Conservation (phyloP, 805 yeast genomes). For the Schizosaccharomyces osmophilus region DNA sequence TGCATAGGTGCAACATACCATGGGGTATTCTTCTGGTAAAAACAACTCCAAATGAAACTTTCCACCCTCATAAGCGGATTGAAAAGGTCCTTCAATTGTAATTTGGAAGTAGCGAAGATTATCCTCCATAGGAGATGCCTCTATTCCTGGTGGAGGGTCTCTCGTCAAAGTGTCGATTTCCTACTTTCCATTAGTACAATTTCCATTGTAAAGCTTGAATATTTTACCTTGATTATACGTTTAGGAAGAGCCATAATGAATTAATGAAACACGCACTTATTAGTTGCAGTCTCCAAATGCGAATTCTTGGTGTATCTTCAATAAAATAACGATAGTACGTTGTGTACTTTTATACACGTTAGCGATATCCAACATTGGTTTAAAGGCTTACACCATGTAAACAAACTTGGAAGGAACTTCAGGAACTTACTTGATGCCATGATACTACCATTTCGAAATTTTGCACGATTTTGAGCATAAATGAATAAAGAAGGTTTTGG, state of each 20-base stretch:
- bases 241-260: slow-evolving; percentile 35
- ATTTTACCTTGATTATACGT: slow-evolving; percentile 54
- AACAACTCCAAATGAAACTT: slow-evolving; percentile 60
- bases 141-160: slow-evolving; percentile 92
- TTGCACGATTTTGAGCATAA: too few species aligned
- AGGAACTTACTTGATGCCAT: too few species aligned
- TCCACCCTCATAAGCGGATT: slow-evolving; percentile 71
- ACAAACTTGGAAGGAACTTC: too few species aligned
- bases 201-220: not conserved
- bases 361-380: too few species aligned
- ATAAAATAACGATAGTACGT: too few species aligned
- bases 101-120: slow-evolving; percentile 84
- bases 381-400: too few species aligned
- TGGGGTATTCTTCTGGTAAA: slow-evolving; percentile 90
- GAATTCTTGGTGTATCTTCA: too few species aligned
- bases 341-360: too few species aligned
- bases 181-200: slow-evolving; percentile 13
- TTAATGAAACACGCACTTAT: not conserved
- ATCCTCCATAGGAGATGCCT: slow-evolving; percentile 82
- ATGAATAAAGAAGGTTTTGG: too few species aligned
- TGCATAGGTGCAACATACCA: slow-evolving; percentile 4
- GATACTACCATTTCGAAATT: too few species aligned
- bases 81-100: slow-evolving; percentile 69
- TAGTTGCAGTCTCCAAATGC: too few species aligned
- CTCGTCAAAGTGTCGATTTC: slow-evolving; percentile 80